Evolutionary conservation across 139 green algal genomes (phyloP).

Genomic region (Chlamydomonas sp.): DNA sequence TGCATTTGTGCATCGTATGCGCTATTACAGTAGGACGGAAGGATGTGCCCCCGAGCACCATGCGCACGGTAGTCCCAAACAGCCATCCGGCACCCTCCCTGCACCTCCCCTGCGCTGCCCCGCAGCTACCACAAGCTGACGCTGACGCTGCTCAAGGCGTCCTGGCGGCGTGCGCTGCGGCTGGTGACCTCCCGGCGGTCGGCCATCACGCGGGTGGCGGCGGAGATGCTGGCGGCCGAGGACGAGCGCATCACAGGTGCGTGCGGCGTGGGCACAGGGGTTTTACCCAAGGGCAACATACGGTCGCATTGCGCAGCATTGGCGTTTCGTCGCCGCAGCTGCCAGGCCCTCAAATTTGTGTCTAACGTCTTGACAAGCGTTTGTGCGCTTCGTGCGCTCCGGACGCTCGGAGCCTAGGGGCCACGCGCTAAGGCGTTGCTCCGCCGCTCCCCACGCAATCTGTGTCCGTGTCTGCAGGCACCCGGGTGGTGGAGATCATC

Average conservation of each 20-base stretch:
- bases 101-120: background rate
- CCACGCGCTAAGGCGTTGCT: no score
- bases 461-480: background rate
- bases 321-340: background rate
- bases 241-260: slow-evolving; percentile 53
- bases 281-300: background rate
- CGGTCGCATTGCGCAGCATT: background rate
- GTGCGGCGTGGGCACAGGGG: background rate
- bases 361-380: no score
- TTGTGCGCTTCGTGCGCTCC: no score
- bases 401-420: no score
- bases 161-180: slow-evolving; percentile 53
- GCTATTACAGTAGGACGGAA: no score
- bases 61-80: background rate
- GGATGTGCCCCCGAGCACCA: background rate
- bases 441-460: no score
- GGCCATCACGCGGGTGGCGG: slow-evolving; percentile 56
- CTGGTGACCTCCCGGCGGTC: slow-evolving; percentile 48
- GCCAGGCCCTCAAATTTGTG: background rate
- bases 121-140: slow-evolving; percentile 63
- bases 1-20: background rate
- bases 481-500: slow-evolving; percentile 58
- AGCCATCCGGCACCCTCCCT: background rate
- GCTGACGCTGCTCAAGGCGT: slow-evolving; percentile 66
- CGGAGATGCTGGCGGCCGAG: slow-evolving; percentile 53